Conservation (phyloP, 2,329 filamentous ascomycete species). For the Triangularia setosa region DNA sequence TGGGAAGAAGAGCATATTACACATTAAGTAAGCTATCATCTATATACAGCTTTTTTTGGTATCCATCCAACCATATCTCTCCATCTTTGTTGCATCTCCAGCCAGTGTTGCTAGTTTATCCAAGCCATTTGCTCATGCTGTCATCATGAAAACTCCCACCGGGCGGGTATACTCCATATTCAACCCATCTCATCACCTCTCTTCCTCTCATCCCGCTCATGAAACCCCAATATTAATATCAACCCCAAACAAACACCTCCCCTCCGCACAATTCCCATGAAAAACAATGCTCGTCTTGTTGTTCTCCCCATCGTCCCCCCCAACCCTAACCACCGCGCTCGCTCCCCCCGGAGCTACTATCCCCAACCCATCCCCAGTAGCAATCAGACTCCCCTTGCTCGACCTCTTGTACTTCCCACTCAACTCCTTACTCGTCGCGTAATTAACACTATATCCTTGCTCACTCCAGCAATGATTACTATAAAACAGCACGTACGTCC, state of each 20-base stretch:
- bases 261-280: slow-evolving; percentile 22
- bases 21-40: not conserved
- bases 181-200: not conserved
- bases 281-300: slow-evolving; percentile 17
- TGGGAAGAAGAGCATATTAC: not conserved
- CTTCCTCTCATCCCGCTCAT: slow-evolving; percentile 3
- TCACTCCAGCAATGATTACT: slow-evolving; percentile 57
- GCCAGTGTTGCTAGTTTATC: too few species aligned
- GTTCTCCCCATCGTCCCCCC: not conserved
- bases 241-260: slow-evolving; percentile 23
- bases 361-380: slow-evolving; percentile 36
- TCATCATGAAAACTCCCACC: not conserved
- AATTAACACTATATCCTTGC: slow-evolving; percentile 55
- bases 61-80: not conserved
- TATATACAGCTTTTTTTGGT: not conserved
- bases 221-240: slow-evolving; percentile 6
- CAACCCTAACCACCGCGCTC: not conserved
- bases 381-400: slow-evolving; percentile 14
- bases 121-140: not conserved
- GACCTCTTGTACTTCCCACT: slow-evolving; percentile 34
- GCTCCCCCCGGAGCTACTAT: slow-evolving; percentile 39
- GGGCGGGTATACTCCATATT: not conserved
- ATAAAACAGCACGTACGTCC: slow-evolving; percentile 59
- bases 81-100: not conserved
- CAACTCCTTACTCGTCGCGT: slow-evolving; percentile 45